Evolutionary conservation across 1,284 basidiomycete species (phyloP).

Genomic region (Phellopilus nigrolimitatus): DNA sequence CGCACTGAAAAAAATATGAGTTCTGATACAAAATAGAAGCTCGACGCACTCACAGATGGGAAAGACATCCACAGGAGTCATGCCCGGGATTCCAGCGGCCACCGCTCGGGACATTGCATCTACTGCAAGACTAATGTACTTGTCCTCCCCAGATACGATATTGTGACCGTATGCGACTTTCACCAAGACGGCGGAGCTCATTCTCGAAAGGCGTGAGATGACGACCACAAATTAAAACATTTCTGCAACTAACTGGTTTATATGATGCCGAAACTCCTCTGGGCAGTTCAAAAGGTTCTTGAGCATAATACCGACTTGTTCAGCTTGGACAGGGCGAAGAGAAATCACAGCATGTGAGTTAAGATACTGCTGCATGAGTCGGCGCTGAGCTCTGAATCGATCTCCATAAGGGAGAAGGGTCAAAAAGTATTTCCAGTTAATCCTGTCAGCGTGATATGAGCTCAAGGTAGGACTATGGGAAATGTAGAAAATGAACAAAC

Average conservation of each 20-base stretch:
- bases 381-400: conserved; percentile 34
- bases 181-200: conserved; percentile 7
- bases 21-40: neutral
- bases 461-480: neutral
- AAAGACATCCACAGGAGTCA: conserved; percentile 11
- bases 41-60: conserved; percentile 6
- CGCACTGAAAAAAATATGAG: neutral
- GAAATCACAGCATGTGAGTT: conserved; percentile 24
- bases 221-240: neutral
- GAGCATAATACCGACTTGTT: conserved; percentile 30
- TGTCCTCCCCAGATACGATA: conserved; percentile 4
- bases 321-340: conserved; percentile 29
- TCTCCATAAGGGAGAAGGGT: conserved; percentile 32
- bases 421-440: conserved; percentile 32
- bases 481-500: neutral
- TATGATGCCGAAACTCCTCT: conserved; percentile 25
- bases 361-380: conserved; percentile 30
- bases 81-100: neutral
- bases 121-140: conserved; percentile 5
- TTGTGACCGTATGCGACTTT: conserved; percentile 9
- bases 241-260: conserved; percentile 28
- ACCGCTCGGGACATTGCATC: neutral
- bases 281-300: conserved; percentile 29
- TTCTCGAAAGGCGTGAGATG: neutral
- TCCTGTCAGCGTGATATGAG: conserved; percentile 3